A percentile compares a stretch with the other conserved stretches of the same genome.
Evolutionary conservation across 179 eudicot genomes (phyloP).

Genomic region (Actinidia arguta): DNA sequence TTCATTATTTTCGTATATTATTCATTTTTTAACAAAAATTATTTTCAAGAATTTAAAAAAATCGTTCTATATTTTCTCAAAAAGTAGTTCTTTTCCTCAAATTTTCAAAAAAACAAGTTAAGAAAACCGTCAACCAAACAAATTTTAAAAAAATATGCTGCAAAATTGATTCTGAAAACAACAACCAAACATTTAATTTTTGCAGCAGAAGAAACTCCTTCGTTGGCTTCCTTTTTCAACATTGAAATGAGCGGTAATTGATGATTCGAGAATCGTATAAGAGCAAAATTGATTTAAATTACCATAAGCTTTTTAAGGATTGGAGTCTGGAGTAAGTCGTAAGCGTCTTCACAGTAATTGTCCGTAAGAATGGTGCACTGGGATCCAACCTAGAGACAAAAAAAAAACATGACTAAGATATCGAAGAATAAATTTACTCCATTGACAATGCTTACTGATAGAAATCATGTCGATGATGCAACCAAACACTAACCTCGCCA

Average conservation of each 20-base stretch:
- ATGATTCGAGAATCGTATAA: neutral
- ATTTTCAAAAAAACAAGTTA: too few relatives aligned
- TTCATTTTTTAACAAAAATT: too few relatives aligned
- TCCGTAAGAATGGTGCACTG: slow-evolving; percentile 55
- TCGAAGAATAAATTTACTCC: neutral
- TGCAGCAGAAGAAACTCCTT: neutral
- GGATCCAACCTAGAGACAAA: slow-evolving; percentile 45
- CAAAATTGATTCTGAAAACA: too few relatives aligned
- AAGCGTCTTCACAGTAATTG: slow-evolving; percentile 63
- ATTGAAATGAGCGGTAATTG: neutral
- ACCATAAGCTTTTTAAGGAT: slow-evolving; percentile 55
- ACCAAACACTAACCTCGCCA: slow-evolving; percentile 40
- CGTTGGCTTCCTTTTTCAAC: neutral
- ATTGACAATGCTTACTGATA: neutral
- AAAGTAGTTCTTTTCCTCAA: too few relatives aligned
- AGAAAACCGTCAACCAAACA: too few relatives aligned
- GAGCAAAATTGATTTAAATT: slow-evolving; percentile 1
- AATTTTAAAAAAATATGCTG: too few relatives aligned
- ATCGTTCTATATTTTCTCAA: too few relatives aligned
- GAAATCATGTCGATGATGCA: neutral
- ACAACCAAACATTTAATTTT: too few relatives aligned
- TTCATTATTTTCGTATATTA: too few relatives aligned
- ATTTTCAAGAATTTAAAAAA: too few relatives aligned
- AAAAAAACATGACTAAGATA: neutral
- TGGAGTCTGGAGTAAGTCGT: slow-evolving; percentile 55